Base-by-base conservation (phyloP, 176 grass and related monocot species). In the Calamus simplicifolius region DNA sequence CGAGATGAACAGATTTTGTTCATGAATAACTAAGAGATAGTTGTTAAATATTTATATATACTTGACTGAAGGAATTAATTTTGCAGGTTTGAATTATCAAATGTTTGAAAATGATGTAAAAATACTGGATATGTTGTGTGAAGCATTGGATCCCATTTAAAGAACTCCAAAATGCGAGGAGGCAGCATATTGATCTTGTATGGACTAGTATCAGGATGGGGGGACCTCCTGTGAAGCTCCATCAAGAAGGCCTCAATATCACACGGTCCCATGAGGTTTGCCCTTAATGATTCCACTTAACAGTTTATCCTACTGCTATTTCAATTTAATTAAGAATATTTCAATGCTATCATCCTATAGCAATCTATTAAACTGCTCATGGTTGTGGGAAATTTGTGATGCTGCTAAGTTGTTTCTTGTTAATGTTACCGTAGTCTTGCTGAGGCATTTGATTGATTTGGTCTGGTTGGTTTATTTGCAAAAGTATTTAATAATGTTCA, bases 191-290 rank as follows among this genome's bases (percentile, higher is more conserved):
- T 56, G 62, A 38, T 84, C 75, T 91, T 91, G 84, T 88, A 63
- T 88, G 93, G 87, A 91, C 87, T 67, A 97, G 87, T 97, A 91
- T 43, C 84, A 76, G 93, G 87, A 82, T 85, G 87, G 93, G 87
- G 63, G 79, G 77, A 97, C 93, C 87, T 78, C 84, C 84, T 97
- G 87, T 57, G 87, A 97, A 97, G 93, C 93, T 97, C 93, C 87
- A 64, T 91, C 84, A 88, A 87, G 77, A 77, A 71, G 65, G 86
- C 78, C 86, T 89, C 86, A 15, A 69, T 23, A 23, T 79, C 86
- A 89, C 71, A 75, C 75, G 61, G 10, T 57, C 79, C 17, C 14
- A 52, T 65, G 69, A 85, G 81, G 86, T 89, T 72, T 78, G 67
- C 62, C 4, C 48, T 79, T 74, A 19, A 49, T 54, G 71, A 7